Conservation (phyloP, 2,329 filamentous ascomycete genomes). For the Arthrinium phaeospermum region DNA sequence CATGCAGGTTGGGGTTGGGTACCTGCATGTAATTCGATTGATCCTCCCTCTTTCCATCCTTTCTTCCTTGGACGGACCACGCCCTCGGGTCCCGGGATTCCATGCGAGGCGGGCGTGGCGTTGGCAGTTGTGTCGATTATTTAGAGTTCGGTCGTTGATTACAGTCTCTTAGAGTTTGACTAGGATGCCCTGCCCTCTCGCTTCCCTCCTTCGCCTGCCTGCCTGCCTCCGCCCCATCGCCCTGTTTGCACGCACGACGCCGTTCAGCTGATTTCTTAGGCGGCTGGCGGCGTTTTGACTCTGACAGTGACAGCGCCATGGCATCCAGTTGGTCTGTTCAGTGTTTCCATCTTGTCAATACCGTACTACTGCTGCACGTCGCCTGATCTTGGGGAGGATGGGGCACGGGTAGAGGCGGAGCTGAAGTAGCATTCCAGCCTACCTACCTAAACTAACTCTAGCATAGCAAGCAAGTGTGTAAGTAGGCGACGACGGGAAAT, state of each 20-base stretch:
- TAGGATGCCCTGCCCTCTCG: neutral
- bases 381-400: neutral
- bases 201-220: neutral
- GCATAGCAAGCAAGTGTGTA: too few relatives aligned
- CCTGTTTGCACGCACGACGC: neutral
- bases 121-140: neutral
- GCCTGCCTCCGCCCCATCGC: neutral
- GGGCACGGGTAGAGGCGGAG: neutral
- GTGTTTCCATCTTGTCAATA: too few relatives aligned
- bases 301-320: too few relatives aligned
- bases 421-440: neutral
- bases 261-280: neutral
- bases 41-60: neutral
- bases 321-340: too few relatives aligned
- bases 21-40: neutral
- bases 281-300: too few relatives aligned
- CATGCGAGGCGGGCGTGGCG: neutral
- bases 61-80: neutral
- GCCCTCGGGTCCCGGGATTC: conserved; percentile 1
- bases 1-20: neutral
- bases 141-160: neutral
- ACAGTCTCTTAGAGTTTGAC: neutral
- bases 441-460: too few relatives aligned
- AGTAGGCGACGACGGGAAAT: neutral
- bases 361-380: neutral